Evolutionary conservation across 768 basidiomycete species (phyloP).

Genomic region (Amanita phalloides): DNA sequence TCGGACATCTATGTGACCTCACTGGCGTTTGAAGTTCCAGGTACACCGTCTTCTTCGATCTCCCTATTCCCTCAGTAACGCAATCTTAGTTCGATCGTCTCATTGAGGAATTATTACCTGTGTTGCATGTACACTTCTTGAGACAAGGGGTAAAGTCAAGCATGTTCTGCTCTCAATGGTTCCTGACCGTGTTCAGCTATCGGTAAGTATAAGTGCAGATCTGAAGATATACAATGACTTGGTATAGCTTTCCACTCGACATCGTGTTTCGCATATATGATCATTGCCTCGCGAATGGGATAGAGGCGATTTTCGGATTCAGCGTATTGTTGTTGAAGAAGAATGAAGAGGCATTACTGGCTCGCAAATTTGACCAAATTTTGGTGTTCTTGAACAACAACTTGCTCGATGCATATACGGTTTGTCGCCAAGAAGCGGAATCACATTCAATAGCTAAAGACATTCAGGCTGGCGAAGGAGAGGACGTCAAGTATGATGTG

Average conservation of each 20-base stretch:
- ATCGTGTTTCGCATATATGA: slow-evolving; percentile 96
- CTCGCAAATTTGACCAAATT: slow-evolving; percentile 87
- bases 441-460: slow-evolving; percentile 13
- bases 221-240: slow-evolving; percentile 1
- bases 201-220: slow-evolving; percentile 35
- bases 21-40: slow-evolving; percentile 37
- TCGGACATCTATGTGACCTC: not conserved
- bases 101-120: slow-evolving; percentile 86
- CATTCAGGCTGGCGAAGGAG: slow-evolving; percentile 15
- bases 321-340: slow-evolving; percentile 78
- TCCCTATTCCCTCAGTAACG: not conserved
- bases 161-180: slow-evolving; percentile 99
- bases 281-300: slow-evolving; percentile 91
- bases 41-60: slow-evolving; percentile 21
- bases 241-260: slow-evolving; percentile 76
- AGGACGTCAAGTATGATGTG: slow-evolving; percentile 42
- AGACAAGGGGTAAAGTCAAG: slow-evolving; percentile 93
- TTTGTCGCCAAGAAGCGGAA: not conserved
- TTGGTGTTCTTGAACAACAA: slow-evolving; percentile 71
- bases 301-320: slow-evolving; percentile 96
- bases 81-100: slow-evolving; percentile 76
- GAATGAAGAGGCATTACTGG: slow-evolving; percentile 72
- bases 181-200: slow-evolving; percentile 94
- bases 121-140: slow-evolving; percentile 86
- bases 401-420: slow-evolving; percentile 77